Evolutionary conservation across 768 basidiomycete species (phyloP), one percentile per base, ranked within the genome.

Genomic region (Gelatoporia subvermispora): DNA sequence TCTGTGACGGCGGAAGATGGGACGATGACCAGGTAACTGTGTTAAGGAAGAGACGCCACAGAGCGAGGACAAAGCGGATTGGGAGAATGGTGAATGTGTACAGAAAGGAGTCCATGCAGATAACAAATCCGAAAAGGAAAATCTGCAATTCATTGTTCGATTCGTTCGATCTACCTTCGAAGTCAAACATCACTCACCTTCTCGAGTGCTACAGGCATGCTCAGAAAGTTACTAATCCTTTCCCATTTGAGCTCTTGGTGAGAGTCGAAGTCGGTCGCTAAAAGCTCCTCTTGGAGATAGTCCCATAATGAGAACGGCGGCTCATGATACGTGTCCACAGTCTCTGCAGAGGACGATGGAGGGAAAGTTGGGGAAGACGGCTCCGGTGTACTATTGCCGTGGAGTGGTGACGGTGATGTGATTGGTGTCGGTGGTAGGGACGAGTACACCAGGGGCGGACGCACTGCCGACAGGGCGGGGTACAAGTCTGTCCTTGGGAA

Each of bases 51-150:
- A 84, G 75, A 37, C 81, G 75, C 58, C 75, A 73, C 46, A 76
- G 62, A 3, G 88, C 92, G 35, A 91, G 68, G 11, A 72, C 54
- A 60, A 83, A 88, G 4, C 95, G 88, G 49, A 99, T 91, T 9
- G 96, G 96, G 9, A 96, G 82, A 57, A 99, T 90, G 16, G 96
- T 99, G 71, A 99, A 97, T 0, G 91, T 94, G 68, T 98, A 96
- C 1, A 99, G 78, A 69, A 98, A 97, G 2, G 93, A 93, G 65
- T 99, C 96, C 43, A 98, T 76, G 66, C 96, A 99, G 34, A 98
- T 78, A 22, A 96, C 71, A 57, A 89, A 88, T 31, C 96, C 96
- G 65, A 98, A 96, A 20, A 85, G 74, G 44, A 96, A 85, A 17
- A 94, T 89, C 93, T 95, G 55, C 8, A 23, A 22, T 24, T 28